Base-by-base conservation (phyloP, 108 stramenopile genomes). In the Cylindrotheca closterium region DNA sequence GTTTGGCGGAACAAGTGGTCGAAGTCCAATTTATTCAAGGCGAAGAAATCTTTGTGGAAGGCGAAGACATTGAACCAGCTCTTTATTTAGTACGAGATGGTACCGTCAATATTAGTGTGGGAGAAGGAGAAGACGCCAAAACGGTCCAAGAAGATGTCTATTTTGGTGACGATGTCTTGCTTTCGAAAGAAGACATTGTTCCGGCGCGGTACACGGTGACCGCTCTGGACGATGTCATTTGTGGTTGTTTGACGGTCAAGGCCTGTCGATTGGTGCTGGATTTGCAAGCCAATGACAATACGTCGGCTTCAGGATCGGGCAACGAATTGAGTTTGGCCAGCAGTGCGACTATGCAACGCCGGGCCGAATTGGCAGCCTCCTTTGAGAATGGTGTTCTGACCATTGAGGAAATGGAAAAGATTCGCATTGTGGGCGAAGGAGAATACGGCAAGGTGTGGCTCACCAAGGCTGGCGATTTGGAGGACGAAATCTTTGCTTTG, bases 371-470 rank as follows among this genome's bases (percentile, higher is more conserved):
- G 24, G 28, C 25, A 29, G 37, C 37, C 15, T 42, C 37, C 37
- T 42, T 42, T 15, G 37, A 42, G 15, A 42, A 15, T 42, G 37
- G 15, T 42, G 61, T 22, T 23, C n/a, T 50, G 48, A 51, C 37
- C 17, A 58, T 83, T 12, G 68, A 79, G 33, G 83, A 86, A 42
- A 56, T 95, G 45, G 77, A 82, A 33, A 77, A 76, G 50, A 68
- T 84, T 26, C 58, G 80, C 25, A 72, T 94, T 30, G 62, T 97
- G 0, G 96, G 96, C 32, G 89, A 83, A 64, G 85, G 96, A 8
- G 74, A 81, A 22, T 79, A 96, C 56, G 97, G 94, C 26, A 79
- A 93, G 60, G 92, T 93, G 32, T 85, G 85, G 77, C 77, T 91
- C 21, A 86, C 54, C 63, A 28, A 55, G 53, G 17, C 4, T 15